phyloP scores from a whole-genome alignment of 164 flowering plant genomes.

The Nymphaea colorata region DNA sequence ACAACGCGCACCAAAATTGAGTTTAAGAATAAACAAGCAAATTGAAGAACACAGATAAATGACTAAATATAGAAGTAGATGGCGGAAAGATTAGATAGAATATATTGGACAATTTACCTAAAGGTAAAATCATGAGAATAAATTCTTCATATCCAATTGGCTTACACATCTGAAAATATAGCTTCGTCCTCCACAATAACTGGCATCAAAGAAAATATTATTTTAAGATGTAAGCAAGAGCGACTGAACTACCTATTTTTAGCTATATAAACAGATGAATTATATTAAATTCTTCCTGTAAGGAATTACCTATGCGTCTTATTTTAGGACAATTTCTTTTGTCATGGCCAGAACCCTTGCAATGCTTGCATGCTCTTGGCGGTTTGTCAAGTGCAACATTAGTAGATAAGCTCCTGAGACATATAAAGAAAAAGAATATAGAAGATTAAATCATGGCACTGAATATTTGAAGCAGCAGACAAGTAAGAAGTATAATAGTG shows the following conservation, averaged over 20 bases:
- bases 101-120: neutral
- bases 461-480: neutral
- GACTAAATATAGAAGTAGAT: too few species aligned
- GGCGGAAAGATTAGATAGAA: too few species aligned
- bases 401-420: neutral
- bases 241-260: neutral
- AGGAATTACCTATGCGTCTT: neutral
- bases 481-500: too few species aligned
- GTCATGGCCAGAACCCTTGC: conserved; percentile 3
- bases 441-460: neutral
- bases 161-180: neutral
- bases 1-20: too few species aligned
- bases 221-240: neutral
- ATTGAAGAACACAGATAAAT: too few species aligned
- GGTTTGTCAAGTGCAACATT: neutral
- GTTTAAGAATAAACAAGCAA: too few species aligned
- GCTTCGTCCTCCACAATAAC: neutral
- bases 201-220: neutral
- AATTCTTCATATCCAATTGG: neutral
- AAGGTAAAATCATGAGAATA: neutral
- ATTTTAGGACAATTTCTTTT: neutral
- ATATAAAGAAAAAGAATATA: too few species aligned
- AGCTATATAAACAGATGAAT: neutral
- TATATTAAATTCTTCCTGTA: neutral
- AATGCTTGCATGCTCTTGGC: neutral